Percentiles rank a stretch among this genome's conserved stretches.
phyloP scores from a whole-genome alignment of 164 flowering plant species.

The Tinospora cordifolia region DNA sequence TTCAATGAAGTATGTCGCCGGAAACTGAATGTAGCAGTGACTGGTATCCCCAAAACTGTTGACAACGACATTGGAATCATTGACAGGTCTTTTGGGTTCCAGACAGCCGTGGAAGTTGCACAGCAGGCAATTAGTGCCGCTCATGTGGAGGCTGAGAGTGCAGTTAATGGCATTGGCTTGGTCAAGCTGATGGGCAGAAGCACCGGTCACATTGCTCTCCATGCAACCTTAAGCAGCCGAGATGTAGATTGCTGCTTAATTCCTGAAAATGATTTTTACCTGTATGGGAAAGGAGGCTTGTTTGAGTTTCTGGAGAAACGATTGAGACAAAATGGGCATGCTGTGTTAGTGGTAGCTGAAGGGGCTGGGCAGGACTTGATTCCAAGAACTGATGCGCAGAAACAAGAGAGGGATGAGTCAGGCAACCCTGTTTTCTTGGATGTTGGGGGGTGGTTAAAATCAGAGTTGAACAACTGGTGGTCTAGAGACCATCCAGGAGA shows the following conservation, averaged over 20 bases:
- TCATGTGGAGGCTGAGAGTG: constrained; percentile 78
- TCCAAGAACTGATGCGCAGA: constrained; percentile 45
- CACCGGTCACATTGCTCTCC: constrained; percentile 78
- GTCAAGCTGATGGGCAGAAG: constrained; percentile 90
- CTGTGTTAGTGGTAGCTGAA: constrained; percentile 74
- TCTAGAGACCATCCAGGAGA: constrained; percentile 48
- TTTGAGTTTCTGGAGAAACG: constrained; percentile 49
- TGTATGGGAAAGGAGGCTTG: constrained; percentile 71
- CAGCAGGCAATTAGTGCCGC: constrained; percentile 77
- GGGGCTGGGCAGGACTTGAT: constrained; percentile 83
- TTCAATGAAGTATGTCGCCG: constrained; percentile 51
- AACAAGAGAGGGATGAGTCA: constrained; percentile 62
- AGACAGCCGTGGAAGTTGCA: constrained; percentile 80
- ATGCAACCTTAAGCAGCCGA: constrained; percentile 72
- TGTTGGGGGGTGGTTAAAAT: constrained; percentile 78
- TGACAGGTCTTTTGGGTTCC: constrained; percentile 79
- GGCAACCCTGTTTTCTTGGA: constrained; percentile 72
- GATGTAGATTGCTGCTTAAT: constrained; percentile 84
- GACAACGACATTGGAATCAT: constrained; percentile 84
- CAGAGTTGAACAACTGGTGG: constrained; percentile 80
- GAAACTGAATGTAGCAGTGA: constrained; percentile 40
- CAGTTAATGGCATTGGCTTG: constrained; percentile 76
- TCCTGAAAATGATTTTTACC: constrained; percentile 61
- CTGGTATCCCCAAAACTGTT: constrained; percentile 79
- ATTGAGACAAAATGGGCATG: constrained; percentile 57